Conservation (phyloP, 2,329 filamentous ascomycete genomes). For the Trichoderma sp. region DNA sequence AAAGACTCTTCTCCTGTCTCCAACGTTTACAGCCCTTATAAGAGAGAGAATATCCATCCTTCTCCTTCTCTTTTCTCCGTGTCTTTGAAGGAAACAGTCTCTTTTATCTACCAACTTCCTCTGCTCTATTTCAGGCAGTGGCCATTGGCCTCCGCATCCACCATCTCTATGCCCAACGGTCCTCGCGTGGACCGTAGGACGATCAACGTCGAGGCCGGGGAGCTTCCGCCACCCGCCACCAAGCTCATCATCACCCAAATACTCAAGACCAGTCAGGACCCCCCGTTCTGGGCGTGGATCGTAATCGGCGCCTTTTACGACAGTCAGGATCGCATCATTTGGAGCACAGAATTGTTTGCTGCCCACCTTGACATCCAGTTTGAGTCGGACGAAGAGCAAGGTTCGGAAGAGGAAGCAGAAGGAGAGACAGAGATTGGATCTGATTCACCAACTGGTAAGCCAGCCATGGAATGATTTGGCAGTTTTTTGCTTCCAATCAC, state of each 20-base stretch:
- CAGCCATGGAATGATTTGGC: neutral
- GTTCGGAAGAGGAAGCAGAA: constrained; percentile 9
- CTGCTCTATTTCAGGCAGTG: neutral
- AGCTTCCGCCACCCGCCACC: constrained; percentile 48
- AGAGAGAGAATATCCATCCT: neutral
- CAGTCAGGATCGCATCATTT: constrained; percentile 42
- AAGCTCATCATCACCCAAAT: constrained; percentile 50
- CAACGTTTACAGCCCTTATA: neutral
- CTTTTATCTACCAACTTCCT: neutral
- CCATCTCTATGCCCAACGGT: constrained; percentile 29
- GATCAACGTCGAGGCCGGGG: constrained; percentile 34
- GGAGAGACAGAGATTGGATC: neutral
- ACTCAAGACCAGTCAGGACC: constrained; percentile 37
- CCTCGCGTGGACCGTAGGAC: constrained; percentile 30
- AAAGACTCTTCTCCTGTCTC: neutral
- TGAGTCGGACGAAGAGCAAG: constrained; percentile 33
- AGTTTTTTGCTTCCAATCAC: neutral
- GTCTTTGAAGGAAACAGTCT: neutral
- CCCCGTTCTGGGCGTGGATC: constrained; percentile 49
- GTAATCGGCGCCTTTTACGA: constrained; percentile 53
- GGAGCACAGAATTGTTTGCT: constrained; percentile 50
- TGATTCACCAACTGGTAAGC: constrained; percentile 11
- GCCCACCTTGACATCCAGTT: constrained; percentile 34
- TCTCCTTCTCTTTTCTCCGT: neutral
- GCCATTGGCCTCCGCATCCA: neutral